phyloP scores from a whole-genome alignment of 306 rosid species.

The Arachis hypogaea region DNA sequence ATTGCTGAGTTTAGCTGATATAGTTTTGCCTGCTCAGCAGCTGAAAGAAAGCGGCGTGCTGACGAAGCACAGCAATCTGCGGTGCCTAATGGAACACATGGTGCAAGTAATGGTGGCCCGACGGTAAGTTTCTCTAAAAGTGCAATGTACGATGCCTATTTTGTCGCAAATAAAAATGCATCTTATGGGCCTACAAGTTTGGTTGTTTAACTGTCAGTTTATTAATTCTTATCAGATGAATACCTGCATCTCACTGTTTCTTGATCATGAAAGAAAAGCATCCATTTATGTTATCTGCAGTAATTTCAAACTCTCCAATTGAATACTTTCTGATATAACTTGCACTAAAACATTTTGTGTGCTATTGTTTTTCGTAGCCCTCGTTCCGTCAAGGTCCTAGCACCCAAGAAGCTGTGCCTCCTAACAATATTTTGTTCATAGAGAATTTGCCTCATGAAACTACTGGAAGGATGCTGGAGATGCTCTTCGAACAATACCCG shows the following conservation, averaged over 20 bases:
- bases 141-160: not conserved
- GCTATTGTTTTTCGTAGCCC: constrained; percentile 49
- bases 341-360: constrained; percentile 13
- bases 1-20: constrained; percentile 27
- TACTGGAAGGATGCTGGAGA: constrained; percentile 84
- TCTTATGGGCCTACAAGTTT: not conserved
- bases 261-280: not conserved
- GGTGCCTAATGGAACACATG: constrained; percentile 62
- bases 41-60: constrained; percentile 74
- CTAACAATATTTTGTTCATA: constrained; percentile 85
- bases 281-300: constrained; percentile 5
- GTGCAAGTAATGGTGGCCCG: constrained; percentile 75
- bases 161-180: not conserved
- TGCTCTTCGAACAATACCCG: constrained; percentile 92
- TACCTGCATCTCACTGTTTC: not conserved
- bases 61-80: constrained; percentile 70
- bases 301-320: not conserved
- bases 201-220: not conserved
- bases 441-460: constrained; percentile 95
- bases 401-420: constrained; percentile 76
- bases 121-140: constrained; percentile 56
- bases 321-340: constrained; percentile 7
- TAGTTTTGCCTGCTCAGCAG: constrained; percentile 62
- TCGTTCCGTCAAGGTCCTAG: constrained; percentile 71
- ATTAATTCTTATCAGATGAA: not conserved